These are phyloP conservation scores for Solanum infundibuliforme DNA, from an alignment of 257 asterid genomes.

Conservation along the genomic window DNA sequence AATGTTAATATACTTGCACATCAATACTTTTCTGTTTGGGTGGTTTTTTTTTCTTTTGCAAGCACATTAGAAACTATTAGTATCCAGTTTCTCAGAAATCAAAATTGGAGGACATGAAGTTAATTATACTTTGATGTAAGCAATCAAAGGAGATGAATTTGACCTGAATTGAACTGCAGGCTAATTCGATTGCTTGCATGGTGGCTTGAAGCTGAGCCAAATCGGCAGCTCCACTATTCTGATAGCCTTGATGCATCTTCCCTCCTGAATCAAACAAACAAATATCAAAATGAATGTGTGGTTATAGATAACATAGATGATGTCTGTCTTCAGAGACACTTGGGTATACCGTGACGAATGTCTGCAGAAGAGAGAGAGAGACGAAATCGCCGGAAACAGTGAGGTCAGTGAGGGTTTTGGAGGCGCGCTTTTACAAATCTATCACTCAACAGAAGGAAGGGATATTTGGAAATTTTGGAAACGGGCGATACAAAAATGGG, in stretches of 20 bases:
- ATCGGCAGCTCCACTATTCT: slow-evolving; percentile 35
- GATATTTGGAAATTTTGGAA: background rate
- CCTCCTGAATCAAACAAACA: slow-evolving; percentile 8
- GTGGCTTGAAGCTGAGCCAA: slow-evolving; percentile 69
- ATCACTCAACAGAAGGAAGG: background rate
- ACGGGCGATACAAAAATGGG: background rate
- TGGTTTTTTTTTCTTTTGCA: background rate
- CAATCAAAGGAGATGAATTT: background rate
- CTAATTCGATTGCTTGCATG: slow-evolving; percentile 75
- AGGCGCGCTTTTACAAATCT: background rate
- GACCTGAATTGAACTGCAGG: slow-evolving; percentile 86
- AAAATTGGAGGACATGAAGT: background rate
- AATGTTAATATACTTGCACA: background rate
- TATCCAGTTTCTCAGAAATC: background rate
- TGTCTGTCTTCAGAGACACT: background rate
- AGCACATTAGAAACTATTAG: background rate
- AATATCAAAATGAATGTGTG: background rate
- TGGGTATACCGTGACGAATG: background rate
- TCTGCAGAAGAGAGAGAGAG: background rate
- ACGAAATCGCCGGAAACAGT: background rate
- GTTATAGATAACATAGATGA: background rate
- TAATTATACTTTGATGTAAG: background rate
- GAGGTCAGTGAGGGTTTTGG: background rate
- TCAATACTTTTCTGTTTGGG: background rate
- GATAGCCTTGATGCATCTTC: slow-evolving; percentile 38